Evolutionary conservation across 352 stramenopile genomes (phyloP), one percentile per base, ranked within the genome.

Genomic region (Phytophthora gonapodyides): DNA sequence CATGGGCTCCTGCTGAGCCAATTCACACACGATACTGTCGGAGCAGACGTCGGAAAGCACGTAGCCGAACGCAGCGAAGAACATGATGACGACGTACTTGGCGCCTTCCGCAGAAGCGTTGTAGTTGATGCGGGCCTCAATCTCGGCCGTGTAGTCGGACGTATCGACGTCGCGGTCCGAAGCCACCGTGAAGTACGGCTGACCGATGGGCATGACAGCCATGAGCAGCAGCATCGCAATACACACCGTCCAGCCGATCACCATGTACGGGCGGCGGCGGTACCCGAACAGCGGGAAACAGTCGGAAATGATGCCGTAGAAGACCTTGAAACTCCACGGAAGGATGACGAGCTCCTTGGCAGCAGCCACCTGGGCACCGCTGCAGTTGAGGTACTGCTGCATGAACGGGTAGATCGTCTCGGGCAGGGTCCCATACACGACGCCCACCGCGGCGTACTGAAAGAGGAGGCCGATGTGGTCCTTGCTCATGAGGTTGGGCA

Each of bases 251-350:
- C 80, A 89, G 21, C 80, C 80, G 37, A 89, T 61, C 13, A 87
- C 41, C 73, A 89, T 87, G 60, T 79, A 89, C 13, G 80, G 76
- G 41, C 79, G 79, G 56, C 80, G 77, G 33, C 80, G 80, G 63
- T 84, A 87, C 13, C 80, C 80, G 15, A 61, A 72, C 50, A 89
- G 69, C 12, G 79, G 78, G 41, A 61, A 73, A n/a, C 65, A 73
- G 40, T 73, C 65, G 1, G 65, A 73, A 3, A 69, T 41, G 43
- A 73, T 70, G 48, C 66, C 66, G 40, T 71, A 74, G 37, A 74
- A 71, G 1, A 89, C 73, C 65, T 94, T 88, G 61, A 87, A 84
- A 56, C 72, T 87, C 79, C 79, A 88, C 1, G 76, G 75, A 7
- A 88, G 38, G 9, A 69, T 58, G 17, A 86, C 57, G 1, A 88